A percentile compares a stretch with the other conserved stretches of the same genome.
These are phyloP conservation scores for Gentiana dahurica DNA, from an alignment of 257 asterid species.

Conservation along the genomic window DNA sequence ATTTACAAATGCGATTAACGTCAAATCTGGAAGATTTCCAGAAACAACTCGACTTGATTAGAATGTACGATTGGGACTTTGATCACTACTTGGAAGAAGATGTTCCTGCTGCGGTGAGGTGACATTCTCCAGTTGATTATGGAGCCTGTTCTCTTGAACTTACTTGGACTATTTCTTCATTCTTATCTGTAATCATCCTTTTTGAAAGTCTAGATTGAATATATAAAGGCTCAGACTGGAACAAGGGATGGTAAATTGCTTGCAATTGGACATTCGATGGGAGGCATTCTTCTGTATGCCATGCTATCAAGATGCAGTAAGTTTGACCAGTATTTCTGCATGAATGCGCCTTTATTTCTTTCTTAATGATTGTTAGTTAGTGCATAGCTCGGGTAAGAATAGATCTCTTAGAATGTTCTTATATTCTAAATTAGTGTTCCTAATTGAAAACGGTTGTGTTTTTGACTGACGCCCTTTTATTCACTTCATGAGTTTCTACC, in stretches of 20 bases:
- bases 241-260: slow-evolving; percentile 82
- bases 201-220: slow-evolving; percentile 54
- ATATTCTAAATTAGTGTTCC: background rate
- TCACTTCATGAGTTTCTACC: too few relatives aligned
- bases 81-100: slow-evolving; percentile 97
- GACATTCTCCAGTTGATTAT: slow-evolving; percentile 42
- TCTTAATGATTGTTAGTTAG: background rate
- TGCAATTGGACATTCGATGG: slow-evolving; percentile 97
- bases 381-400: background rate
- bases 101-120: slow-evolving; percentile 99
- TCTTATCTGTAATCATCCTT: slow-evolving; percentile 2
- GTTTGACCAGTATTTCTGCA: slow-evolving; percentile 7
- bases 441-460: background rate
- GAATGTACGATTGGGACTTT: slow-evolving; percentile 93
- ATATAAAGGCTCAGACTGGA: slow-evolving; percentile 56
- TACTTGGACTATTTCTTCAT: slow-evolving; percentile 3
- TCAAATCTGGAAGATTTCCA: slow-evolving; percentile 77
- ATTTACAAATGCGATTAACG: slow-evolving; percentile 69
- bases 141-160: slow-evolving; percentile 3
- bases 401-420: background rate
- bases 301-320: slow-evolving; percentile 78
- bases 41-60: slow-evolving; percentile 87
- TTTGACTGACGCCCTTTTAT: too few relatives aligned
- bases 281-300: slow-evolving; percentile 90
- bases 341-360: background rate